A percentile compares a stretch with the other conserved stretches of the same genome.
Conservation (phyloP, 2,329 filamentous ascomycete species). For the Teratosphaeria epicoccoides region DNA sequence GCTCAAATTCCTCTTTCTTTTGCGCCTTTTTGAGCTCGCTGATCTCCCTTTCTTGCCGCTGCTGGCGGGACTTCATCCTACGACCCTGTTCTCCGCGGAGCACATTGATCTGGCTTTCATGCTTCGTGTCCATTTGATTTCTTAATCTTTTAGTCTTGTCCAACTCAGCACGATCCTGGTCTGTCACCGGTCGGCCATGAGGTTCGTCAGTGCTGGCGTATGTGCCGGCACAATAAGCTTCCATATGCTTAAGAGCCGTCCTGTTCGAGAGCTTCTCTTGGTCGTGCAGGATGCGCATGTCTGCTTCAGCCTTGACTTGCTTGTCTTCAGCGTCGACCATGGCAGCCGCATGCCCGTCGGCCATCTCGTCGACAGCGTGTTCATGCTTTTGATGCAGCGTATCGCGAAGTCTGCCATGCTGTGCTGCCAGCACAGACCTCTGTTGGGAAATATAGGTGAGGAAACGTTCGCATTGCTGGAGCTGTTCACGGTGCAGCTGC, state of each 20-base stretch:
- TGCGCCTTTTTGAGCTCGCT: constrained; percentile 26
- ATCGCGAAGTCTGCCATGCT: constrained; percentile 11
- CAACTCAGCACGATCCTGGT: constrained; percentile 34
- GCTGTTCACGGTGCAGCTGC: constrained; percentile 16
- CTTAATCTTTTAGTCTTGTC: constrained; percentile 30
- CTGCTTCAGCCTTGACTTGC: constrained; percentile 33
- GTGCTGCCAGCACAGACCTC: constrained; percentile 11
- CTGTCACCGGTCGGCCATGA: constrained; percentile 31
- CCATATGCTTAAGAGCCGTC: constrained; percentile 38
- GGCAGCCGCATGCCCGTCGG: constrained; percentile 28
- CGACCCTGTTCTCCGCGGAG: constrained; percentile 35
- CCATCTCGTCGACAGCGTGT: constrained; percentile 13
- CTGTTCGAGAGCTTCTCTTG: constrained; percentile 33
- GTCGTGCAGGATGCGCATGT: constrained; percentile 31
- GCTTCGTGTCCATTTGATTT: constrained; percentile 31
- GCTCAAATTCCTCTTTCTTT: constrained; percentile 24
- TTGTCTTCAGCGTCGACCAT: constrained; percentile 34
- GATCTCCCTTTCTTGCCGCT: constrained; percentile 32
- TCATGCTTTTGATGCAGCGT: constrained; percentile 13
- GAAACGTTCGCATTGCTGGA: constrained; percentile 22
- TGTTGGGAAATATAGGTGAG: constrained; percentile 17
- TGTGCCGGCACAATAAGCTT: constrained; percentile 36
- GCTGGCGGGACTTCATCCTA: constrained; percentile 25
- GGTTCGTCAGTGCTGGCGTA: constrained; percentile 18
- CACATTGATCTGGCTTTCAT: constrained; percentile 38